Evolutionary conservation across 768 basidiomycete genomes (phyloP).

Genomic region (Suillus variegatus): DNA sequence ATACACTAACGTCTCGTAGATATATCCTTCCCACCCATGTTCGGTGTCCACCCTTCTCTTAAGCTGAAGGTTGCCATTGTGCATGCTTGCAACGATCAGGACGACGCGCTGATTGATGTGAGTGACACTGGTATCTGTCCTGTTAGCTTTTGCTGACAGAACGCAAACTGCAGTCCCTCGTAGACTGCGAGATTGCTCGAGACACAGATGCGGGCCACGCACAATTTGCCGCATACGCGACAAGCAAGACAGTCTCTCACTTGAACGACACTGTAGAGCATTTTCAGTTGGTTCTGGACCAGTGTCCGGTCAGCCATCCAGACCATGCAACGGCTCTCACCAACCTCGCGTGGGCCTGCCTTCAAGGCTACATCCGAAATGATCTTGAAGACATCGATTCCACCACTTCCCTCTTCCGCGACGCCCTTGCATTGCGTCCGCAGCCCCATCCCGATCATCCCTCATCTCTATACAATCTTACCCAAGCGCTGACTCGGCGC

Average conservation of each 20-base stretch:
- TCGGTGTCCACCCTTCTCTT: not conserved
- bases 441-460: no score
- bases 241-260: not conserved
- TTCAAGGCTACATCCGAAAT: not conserved
- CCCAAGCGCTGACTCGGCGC: not conserved
- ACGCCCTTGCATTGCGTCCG: not conserved
- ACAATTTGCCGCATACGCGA: not conserved
- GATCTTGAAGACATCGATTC: not conserved
- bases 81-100: not conserved
- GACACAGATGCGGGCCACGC: not conserved
- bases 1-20: no score
- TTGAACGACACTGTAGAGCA: not conserved
- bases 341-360: not conserved
- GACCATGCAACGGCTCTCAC: not conserved
- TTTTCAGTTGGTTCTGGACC: not conserved
- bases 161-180: not conserved
- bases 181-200: not conserved
- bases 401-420: not conserved
- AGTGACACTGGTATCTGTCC: not conserved
- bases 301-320: not conserved
- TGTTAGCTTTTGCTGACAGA: not conserved
- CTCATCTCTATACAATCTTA: no score
- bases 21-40: no score
- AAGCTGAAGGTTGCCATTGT: not conserved
- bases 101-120: not conserved